Conservation (phyloP, 148 eudicot species). For the Heliamphora exappendiculata region DNA sequence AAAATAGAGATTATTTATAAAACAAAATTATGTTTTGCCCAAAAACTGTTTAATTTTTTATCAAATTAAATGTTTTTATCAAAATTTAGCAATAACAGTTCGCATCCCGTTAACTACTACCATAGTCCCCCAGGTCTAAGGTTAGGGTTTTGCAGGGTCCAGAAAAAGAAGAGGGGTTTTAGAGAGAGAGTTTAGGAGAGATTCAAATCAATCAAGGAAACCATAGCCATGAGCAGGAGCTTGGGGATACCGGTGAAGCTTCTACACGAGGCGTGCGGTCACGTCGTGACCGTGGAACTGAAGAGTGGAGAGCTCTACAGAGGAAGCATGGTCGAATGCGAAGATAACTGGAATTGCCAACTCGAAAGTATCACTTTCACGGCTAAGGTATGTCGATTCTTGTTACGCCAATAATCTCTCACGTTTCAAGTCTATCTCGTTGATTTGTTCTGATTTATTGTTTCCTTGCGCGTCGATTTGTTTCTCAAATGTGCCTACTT, state of each 20-base stretch:
- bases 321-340: constrained; percentile 86
- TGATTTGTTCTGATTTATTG: neutral
- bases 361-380: constrained; percentile 89
- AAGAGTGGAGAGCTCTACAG: constrained; percentile 91
- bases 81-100: no score
- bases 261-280: constrained; percentile 80
- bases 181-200: neutral
- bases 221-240: constrained; percentile 62
- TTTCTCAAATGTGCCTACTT: neutral
- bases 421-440: neutral
- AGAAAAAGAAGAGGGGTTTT: neutral
- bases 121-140: no score
- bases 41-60: no score
- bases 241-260: constrained; percentile 87
- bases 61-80: no score
- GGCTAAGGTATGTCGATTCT: constrained; percentile 43
- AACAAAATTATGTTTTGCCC: no score
- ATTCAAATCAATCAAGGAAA: no score
- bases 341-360: constrained; percentile 95
- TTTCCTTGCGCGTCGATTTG: neutral
- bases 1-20: no score
- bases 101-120: neutral
- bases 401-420: neutral
- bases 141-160: constrained; percentile 2
- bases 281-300: constrained; percentile 77